Base-by-base conservation (phyloP, 768 basidiomycete genomes). In the Agaricus bisporus region DNA sequence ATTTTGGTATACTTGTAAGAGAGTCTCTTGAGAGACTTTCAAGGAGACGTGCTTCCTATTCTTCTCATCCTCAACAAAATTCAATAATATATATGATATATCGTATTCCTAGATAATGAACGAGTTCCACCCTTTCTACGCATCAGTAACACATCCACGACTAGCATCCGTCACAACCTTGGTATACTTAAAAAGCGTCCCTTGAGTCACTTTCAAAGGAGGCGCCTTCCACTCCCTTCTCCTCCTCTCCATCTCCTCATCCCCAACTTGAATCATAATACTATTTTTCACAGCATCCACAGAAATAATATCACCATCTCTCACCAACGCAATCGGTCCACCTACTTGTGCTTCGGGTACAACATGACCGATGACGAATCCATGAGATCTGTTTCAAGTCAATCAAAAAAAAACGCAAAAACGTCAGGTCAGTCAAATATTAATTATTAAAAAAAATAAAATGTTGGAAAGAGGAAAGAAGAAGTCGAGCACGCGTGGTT, bases 331-430 rank as follows among this genome's bases (percentile, higher is more conserved):
- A 63, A 98, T 94, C 7, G 91, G 91, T 1, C 95, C 95, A 48
- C 93, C 94, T 32, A 88, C 88, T 64, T 95, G 91, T 5, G 94
- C 94, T 66, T 98, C 95, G 32, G 95, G 95, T 1, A 94, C 91
- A 60, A 98, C 93, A 65, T 99, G 97, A 11, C 95, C 95, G 51
- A 98, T 90, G 62, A 88, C 88, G 75, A 98, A 98, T 15, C 94
- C 94, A 72, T 95, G 94, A 42, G 94, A 95, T 59, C 93, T 95
- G 61, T n/a, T 32, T 32, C 48, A 45, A 43, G 35, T 22, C 14
- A 32, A 47, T 18, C n/a, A 29, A 32, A 20, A n/a, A n/a, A n/a
- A n/a, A n/a, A n/a, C n/a, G n/a, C n/a, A n/a, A n/a, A 14, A 37
- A 32, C 32, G 26, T 14, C 38, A 36, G n/a, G n/a, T 49, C 17